A percentile compares a stretch with the other conserved stretches of the same genome.
phyloP scores from a whole-genome alignment of 176 grass and related monocot species.

The maize (Zea mays) region Zm-B73-REFERENCE-NAM-5.0 NC_050100.1:43418501-43419000 shows the following conservation, averaged over 20 bases:
- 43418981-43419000: neutral
- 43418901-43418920: slow-evolving; percentile 32
- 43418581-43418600: neutral
- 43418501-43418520: neutral
- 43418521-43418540: neutral
- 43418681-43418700: neutral
- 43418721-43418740: slow-evolving; percentile 16
- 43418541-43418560: neutral
- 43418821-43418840: slow-evolving; percentile 44
- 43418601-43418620: neutral
- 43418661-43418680: neutral
- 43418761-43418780: slow-evolving; percentile 46
- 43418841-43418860: slow-evolving; percentile 41
- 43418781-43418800: slow-evolving; percentile 34
- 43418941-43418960: slow-evolving; percentile 15
- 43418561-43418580: neutral
- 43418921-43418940: slow-evolving; percentile 30
- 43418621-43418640: slow-evolving; percentile 27
- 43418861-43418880: slow-evolving; percentile 23
- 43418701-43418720: neutral
- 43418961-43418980: slow-evolving; percentile 37
- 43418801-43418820: slow-evolving; percentile 21
- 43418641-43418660: slow-evolving; percentile 24
- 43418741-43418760: slow-evolving; percentile 42
- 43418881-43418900: slow-evolving; percentile 19